Base-by-base conservation (phyloP, 169 alveolate genomes). In the Plasmodium blacklocki region DNA sequence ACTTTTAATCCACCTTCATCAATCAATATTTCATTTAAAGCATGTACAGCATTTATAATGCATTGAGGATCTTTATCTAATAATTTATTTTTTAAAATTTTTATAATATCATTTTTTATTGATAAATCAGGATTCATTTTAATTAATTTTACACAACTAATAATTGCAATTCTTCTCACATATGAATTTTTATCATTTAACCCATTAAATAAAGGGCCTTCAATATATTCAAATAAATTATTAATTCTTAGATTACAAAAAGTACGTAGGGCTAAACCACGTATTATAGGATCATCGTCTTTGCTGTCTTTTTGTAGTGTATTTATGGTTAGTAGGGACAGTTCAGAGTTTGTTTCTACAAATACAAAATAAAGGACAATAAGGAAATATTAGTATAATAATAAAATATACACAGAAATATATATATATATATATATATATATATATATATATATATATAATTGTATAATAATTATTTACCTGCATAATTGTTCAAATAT, bases 221-320 rank as follows among this genome's bases (percentile, higher is more conserved):
- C 92, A 23, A 86, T 86, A 26, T 86, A 86, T 54, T 86, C 92
- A 62, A 72, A 86, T 50, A 86, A 63, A 60, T 92, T 87, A 74
- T 96, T 96, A 62, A 97, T 97, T 88, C 97, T 96, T 19, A 98
- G 93, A 19, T 99, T 96, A 74, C 99, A 98, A 58, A 99, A 95
- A 83, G 97, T 96, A 63, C 99, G 95, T 39, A 99, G 76, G 23
- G 99, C 99, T 59, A 99, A 95, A 23, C 99, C 99, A 62, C 99
- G 95, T 60, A 98, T 97, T 74, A 97, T 98, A 2, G 99, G 99
- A 90, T 99, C 99, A 52, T 95, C 97, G 88, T 96, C 97, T 75
- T 97, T 96, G 88, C 98, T 93, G 91, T 98, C 99, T 96, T 98
- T 98, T 85, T 97, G 96, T 88, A 99, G 96, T 6, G 99, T 97